These are phyloP conservation scores for Tephrocybe rancida DNA, from an alignment of 768 basidiomycete genomes.

Conservation along the genomic window DNA sequence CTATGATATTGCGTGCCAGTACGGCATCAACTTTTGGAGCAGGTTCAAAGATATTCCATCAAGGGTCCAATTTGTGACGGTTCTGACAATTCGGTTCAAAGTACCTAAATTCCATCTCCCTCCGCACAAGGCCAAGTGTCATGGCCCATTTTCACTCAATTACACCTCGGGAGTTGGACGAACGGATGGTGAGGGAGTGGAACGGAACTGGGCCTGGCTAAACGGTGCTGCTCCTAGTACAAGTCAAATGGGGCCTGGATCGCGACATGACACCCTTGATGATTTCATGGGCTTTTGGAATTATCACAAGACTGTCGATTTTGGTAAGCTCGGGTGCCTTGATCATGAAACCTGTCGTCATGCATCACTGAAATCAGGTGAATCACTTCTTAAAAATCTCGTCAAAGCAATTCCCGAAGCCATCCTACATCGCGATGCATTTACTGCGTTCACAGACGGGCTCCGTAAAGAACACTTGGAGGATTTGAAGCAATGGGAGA, in stretches of 20 bases:
- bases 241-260: constrained; percentile 26
- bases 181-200: constrained; percentile 19
- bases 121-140: constrained; percentile 23
- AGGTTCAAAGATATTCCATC: background rate
- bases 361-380: no score
- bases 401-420: background rate
- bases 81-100: background rate
- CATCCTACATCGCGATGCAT: no score
- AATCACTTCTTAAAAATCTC: no score
- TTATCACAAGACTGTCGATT: constrained; percentile 19
- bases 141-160: constrained; percentile 24
- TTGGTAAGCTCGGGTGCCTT: no score
- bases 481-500: constrained; percentile 16
- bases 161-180: constrained; percentile 20
- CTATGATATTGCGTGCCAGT: constrained; percentile 33
- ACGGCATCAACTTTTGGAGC: constrained; percentile 16
- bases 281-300: constrained; percentile 22
- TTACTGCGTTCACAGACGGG: constrained; percentile 7
- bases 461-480: constrained; percentile 10
- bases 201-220: constrained; percentile 23
- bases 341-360: no score
- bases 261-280: constrained; percentile 24
- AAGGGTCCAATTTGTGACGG: background rate
- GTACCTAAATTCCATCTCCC: constrained; percentile 35
- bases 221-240: constrained; percentile 20